Conservation (phyloP, 192 early-diverging fungal species). For the Linnemannia schmuckeri region DNA sequence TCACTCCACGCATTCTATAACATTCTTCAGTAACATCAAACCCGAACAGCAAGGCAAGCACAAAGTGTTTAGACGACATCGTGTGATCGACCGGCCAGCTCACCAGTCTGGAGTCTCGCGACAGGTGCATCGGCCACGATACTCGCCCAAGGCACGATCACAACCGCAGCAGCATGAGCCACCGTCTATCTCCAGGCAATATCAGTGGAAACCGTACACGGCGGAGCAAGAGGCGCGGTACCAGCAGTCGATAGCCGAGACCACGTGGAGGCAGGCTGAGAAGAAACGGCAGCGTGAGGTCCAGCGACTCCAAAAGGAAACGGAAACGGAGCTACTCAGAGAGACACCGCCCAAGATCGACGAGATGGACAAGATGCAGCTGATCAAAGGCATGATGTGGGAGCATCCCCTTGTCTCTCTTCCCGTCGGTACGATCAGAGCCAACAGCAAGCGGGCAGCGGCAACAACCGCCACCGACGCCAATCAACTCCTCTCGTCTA, state of each 20-base stretch:
- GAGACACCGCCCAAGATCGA: slow-evolving; percentile 12
- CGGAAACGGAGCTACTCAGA: not conserved
- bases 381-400: slow-evolving; percentile 10
- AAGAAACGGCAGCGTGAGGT: slow-evolving; percentile 15
- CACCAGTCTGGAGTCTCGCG: slow-evolving; percentile 12
- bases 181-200: slow-evolving; percentile 7
- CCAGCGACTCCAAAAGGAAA: slow-evolving; percentile 10
- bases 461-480: slow-evolving; percentile 12
- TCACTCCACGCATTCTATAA: not conserved
- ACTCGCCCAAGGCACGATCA: slow-evolving; percentile 4
- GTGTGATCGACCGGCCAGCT: slow-evolving; percentile 18
- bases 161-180: slow-evolving; percentile 7
- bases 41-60: slow-evolving; percentile 23
- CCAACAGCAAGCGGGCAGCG: slow-evolving; percentile 15
- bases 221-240: slow-evolving; percentile 9
- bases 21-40: not conserved
- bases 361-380: slow-evolving; percentile 8
- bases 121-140: slow-evolving; percentile 15
- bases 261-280: slow-evolving; percentile 6
- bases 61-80: slow-evolving; percentile 16
- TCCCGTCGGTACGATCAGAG: slow-evolving; percentile 11
- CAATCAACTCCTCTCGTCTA: slow-evolving; percentile 19
- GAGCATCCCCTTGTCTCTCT: slow-evolving; percentile 8
- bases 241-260: slow-evolving; percentile 11
- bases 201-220: slow-evolving; percentile 13